Conservation (phyloP, 805 yeast species). For the Tetrapisispora taiwanensis region DNA sequence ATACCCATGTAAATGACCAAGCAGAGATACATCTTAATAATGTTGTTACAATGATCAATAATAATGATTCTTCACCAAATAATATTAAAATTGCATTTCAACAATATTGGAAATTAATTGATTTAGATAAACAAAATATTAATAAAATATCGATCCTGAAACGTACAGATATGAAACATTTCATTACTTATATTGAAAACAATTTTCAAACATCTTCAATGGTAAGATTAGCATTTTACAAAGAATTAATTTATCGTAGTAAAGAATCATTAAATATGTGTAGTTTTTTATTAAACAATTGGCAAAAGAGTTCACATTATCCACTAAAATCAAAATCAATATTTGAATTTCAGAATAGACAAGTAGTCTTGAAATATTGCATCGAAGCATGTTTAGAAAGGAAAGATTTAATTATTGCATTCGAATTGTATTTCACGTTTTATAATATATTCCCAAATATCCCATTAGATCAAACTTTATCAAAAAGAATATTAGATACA, state of each 20-base stretch:
- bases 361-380: constrained; percentile 12
- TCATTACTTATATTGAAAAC: constrained; percentile 1
- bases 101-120: neutral
- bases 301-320: neutral
- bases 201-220: constrained; percentile 6
- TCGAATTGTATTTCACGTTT: constrained; percentile 15
- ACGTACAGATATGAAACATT: neutral
- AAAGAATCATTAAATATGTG: neutral
- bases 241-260: constrained; percentile 7
- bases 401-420: constrained; percentile 14
- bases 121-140: neutral
- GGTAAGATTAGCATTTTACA: constrained; percentile 8
- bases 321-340: neutral
- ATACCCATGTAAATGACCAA: neutral
- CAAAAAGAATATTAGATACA: constrained; percentile 10
- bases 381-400: constrained; percentile 11
- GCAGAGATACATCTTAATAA: neutral
- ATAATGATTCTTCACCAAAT: neutral
- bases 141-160: neutral
- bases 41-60: neutral
- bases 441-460: constrained; percentile 7
- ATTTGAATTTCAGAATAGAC: neutral
- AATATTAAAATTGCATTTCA: neutral
- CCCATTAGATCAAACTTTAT: constrained; percentile 3
- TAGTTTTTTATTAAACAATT: neutral